A percentile compares a stretch with the other conserved stretches of the same genome.
These are phyloP conservation scores for Fusarium haematococcum DNA, from an alignment of 2,329 filamentous ascomycete genomes.

Conservation along the genomic window DNA sequence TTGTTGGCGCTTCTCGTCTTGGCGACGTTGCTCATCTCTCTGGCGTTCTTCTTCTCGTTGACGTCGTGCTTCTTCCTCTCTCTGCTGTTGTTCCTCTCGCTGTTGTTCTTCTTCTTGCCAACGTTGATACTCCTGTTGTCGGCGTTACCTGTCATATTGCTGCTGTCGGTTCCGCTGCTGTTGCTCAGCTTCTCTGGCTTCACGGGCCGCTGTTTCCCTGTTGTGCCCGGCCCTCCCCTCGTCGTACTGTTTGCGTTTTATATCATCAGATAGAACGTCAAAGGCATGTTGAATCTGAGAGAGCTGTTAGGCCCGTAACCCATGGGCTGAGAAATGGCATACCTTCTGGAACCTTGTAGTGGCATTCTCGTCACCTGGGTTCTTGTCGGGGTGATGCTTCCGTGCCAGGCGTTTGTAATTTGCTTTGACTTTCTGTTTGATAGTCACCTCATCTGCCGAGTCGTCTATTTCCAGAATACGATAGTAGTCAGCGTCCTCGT, in stretches of 20 bases:
- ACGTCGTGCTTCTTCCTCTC: background rate
- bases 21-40: background rate
- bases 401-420: background rate
- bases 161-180: background rate
- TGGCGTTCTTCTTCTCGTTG: background rate
- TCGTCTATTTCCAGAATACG: background rate
- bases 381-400: background rate
- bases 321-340: fast-evolving
- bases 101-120: background rate
- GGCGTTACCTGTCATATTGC: background rate
- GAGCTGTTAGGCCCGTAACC: background rate
- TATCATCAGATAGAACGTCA: background rate
- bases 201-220: background rate
- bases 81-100: background rate
- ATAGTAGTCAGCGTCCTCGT: background rate
- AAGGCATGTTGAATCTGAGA: background rate
- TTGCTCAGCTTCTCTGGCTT: background rate
- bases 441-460: background rate
- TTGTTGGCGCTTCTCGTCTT: background rate
- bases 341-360: background rate
- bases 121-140: background rate
- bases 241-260: background rate
- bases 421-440: background rate
- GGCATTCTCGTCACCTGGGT: background rate
- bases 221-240: background rate